Conservation (phyloP, 1,139 yeast genomes). For the Saccharomyces hybrid region DNA sequence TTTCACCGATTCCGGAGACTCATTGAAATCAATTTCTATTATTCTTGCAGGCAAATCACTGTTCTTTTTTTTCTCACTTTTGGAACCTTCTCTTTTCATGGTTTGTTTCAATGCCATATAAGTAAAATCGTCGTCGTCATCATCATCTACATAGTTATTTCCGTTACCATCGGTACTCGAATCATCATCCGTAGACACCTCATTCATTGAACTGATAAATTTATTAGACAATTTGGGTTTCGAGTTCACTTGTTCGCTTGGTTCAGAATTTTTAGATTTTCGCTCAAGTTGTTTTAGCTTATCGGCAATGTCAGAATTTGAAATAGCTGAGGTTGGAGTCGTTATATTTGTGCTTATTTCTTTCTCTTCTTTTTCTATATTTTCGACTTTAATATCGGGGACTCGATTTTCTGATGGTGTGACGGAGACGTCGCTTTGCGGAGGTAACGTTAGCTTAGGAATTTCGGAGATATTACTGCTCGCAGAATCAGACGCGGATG, state of each 20-base stretch:
- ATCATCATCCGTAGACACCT: background rate
- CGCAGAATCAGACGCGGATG: background rate
- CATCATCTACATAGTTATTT: slow-evolving; percentile 4
- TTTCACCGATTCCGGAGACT: background rate
- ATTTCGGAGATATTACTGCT: background rate
- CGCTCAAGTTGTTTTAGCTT: background rate
- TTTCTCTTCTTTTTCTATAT: background rate
- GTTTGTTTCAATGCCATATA: slow-evolving; percentile 10
- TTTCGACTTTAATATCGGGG: background rate
- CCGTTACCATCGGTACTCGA: slow-evolving; percentile 3
- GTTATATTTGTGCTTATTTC: background rate
- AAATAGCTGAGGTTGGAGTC: background rate
- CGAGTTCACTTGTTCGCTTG: background rate
- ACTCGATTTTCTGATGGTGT: background rate
- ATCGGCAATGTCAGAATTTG: background rate
- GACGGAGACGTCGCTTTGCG: background rate
- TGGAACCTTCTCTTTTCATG: slow-evolving; percentile 8
- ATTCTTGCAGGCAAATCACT: background rate
- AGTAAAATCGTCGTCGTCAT: slow-evolving; percentile 8
- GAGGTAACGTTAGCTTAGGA: background rate
- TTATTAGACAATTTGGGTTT: background rate
- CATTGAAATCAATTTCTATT: background rate
- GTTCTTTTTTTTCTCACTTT: background rate
- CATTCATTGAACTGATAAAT: background rate
- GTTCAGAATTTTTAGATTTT: background rate